Base-by-base conservation (phyloP, 441 rosid genomes). In the Cnidoscolus chayamansa region DNA sequence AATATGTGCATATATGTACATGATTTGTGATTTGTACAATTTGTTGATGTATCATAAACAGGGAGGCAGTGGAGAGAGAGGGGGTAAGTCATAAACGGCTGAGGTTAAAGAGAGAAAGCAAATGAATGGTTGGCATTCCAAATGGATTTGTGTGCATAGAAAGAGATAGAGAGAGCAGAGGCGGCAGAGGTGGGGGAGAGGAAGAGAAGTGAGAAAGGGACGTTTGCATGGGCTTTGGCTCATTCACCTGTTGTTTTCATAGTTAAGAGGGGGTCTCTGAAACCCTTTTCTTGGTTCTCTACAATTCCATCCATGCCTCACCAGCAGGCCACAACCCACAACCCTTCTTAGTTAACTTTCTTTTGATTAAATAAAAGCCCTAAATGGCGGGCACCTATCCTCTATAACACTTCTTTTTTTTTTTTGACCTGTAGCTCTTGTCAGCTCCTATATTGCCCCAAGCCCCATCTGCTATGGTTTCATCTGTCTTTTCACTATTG, bases 231-330 rank as follows among this genome's bases (percentile, higher is more conserved):
- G 79, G 85, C 92, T 86, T 88, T 86, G 86, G 76, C 79, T 85
- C 95, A 89, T 83, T 90, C 97, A 92, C 78, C 81, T 76, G 97
- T 92, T 88, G 81, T 87, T 92, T 87, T 92, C 97, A 83, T 70
- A 83, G 76, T 90, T 85, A 86, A 82, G 45, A 40, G 7, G 45
- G 45, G 45, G 45, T 40, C 7, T 40, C 7, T 40, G 45, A 5
- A 40, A 40, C 45, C 45, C 45, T 40, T 66, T 76, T 73, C 88
- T 84, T 83, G 89, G 80, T 83, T 81, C 87, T 74, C 90, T 87
- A 86, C 88, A 89, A 83, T 87, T 87, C 93, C 85, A 69, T 43
- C 65, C 47, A 13, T 15, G 30, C 7, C 45, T 30, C 45, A 3
- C 45, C 45, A 5, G 6, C 45, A 40, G 6, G 7, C 7, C 45